These are phyloP conservation scores for Gloeopeniophorella convolvens DNA, from an alignment of 768 basidiomycete genomes.

Conservation along the genomic window DNA sequence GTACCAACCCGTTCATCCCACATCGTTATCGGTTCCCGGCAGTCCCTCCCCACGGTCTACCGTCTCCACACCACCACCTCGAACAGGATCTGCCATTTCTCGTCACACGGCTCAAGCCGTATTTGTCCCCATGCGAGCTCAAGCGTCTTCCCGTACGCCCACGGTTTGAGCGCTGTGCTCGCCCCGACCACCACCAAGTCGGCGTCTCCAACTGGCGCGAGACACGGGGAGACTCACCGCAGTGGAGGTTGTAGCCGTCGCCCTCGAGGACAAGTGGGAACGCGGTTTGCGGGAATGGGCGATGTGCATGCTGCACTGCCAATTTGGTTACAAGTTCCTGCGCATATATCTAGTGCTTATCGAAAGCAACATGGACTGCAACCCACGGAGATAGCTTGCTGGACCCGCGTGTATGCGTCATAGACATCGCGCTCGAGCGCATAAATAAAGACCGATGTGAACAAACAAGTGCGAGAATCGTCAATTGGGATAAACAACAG, in stretches of 20 bases:
- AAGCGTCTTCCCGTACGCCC: slow-evolving; percentile 5
- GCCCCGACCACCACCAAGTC: neutral
- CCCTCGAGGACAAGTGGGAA: slow-evolving; percentile 1
- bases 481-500: neutral
- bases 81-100: slow-evolving; percentile 10
- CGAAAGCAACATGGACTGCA: neutral
- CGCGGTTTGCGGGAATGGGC: neutral
- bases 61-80: neutral
- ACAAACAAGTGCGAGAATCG: neutral
- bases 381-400: neutral
- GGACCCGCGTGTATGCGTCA: neutral
- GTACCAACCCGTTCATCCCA: no score
- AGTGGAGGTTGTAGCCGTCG: neutral
- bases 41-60: neutral
- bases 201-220: neutral
- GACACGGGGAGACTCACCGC: slow-evolving; percentile 1
- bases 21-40: no score
- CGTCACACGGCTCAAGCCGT: neutral
- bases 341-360: neutral
- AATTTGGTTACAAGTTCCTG: slow-evolving; percentile 2
- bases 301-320: neutral
- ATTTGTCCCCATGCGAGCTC: slow-evolving; percentile 2
- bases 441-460: neutral
- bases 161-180: neutral
- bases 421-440: neutral